phyloP scores from a whole-genome alignment of 192 early-diverging fungal species.

The Hyaloraphidium curvatum region DNA sequence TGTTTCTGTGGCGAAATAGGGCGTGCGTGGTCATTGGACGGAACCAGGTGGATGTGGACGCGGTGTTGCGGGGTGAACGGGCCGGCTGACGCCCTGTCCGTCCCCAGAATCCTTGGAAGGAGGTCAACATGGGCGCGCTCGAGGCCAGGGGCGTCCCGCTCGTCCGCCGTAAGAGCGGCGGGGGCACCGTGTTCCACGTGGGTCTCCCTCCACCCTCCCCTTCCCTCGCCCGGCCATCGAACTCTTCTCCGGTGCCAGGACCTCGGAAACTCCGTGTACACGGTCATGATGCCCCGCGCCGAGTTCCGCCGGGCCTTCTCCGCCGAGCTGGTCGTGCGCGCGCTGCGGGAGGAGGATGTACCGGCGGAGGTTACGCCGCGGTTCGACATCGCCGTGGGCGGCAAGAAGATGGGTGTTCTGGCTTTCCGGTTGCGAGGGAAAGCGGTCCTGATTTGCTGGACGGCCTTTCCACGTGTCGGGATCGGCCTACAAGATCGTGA shows the following conservation, averaged over 20 bases:
- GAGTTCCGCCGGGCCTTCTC: slow-evolving; percentile 54
- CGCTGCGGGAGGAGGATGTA: slow-evolving; percentile 55
- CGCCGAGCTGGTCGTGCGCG: slow-evolving; percentile 54
- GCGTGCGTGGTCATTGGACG: slow-evolving; percentile 80
- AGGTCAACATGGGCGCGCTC: slow-evolving; percentile 65
- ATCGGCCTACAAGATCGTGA: slow-evolving; percentile 81
- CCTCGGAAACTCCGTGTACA: slow-evolving; percentile 89
- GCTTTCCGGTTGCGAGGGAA: not conserved
- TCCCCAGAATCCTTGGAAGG: slow-evolving; percentile 81
- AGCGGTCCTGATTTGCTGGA: not conserved
- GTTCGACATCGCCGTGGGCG: slow-evolving; percentile 74
- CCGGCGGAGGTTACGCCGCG: slow-evolving; percentile 64
- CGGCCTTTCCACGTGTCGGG: slow-evolving; percentile 49
- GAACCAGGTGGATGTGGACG: slow-evolving; percentile 47
- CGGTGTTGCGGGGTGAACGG: not conserved
- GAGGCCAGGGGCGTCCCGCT: slow-evolving; percentile 45
- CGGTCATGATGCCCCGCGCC: slow-evolving; percentile 74
- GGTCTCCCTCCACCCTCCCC: slow-evolving; percentile 3
- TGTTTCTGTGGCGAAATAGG: slow-evolving; percentile 78
- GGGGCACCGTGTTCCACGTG: slow-evolving; percentile 89
- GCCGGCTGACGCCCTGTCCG: not conserved
- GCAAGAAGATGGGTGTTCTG: slow-evolving; percentile 36
- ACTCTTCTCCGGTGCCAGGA: slow-evolving; percentile 34
- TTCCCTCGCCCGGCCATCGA: too few species aligned
- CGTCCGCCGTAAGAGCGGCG: slow-evolving; percentile 72